Base-by-base conservation (phyloP, 768 basidiomycete species). In the Basidioascus undulatus region DNA sequence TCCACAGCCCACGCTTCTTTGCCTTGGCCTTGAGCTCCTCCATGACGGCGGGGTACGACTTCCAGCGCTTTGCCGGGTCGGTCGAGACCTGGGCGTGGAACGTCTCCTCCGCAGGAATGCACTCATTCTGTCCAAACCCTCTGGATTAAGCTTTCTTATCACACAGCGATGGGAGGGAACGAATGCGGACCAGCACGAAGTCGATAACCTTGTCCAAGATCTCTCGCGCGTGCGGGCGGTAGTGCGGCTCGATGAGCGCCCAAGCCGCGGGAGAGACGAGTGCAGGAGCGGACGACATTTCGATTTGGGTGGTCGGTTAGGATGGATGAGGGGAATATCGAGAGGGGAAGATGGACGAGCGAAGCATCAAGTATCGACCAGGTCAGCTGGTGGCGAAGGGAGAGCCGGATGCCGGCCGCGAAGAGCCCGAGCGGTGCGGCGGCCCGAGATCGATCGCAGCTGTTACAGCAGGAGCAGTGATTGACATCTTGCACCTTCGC, bases 1-100 rank as follows among this genome's bases (percentile, higher is more conserved):
- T 96, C 92, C 92, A 98, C 30, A 98, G 66, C 3, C 92, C 92
- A 21, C 73, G 69, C 53, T 70, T 69, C 61, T 74, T 80, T 0
- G 89, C 92, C 57, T 78, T 82, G 46, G 53, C 65, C 62, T 96
- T 92, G 49, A 98, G 68, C 41, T 79, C 76, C 48, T 70, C 75
- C 41, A 89, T 62, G 47, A 92, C 59, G 2, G 77, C 74, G 23
- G 84, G 71, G 49, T 82, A 64, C 8, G 74, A 76, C 60, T 76
- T 68, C 89, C 89, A 96, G 39, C 82, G 72, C 51, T 62, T 64
- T 44, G 54, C 68, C 2, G 70, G 71, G 55, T 86, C 76, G 34
- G 61, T 59, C 3, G 89, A 80, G 32, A 98, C 53, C 55, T 89
- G 84, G 1, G 72, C 71, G 54, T 77, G 75, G 41, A 76, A 81